These are phyloP conservation scores for Paraconiothyrium sp. DNA, from an alignment of 2,329 filamentous ascomycete species.

Conservation along the genomic window DNA sequence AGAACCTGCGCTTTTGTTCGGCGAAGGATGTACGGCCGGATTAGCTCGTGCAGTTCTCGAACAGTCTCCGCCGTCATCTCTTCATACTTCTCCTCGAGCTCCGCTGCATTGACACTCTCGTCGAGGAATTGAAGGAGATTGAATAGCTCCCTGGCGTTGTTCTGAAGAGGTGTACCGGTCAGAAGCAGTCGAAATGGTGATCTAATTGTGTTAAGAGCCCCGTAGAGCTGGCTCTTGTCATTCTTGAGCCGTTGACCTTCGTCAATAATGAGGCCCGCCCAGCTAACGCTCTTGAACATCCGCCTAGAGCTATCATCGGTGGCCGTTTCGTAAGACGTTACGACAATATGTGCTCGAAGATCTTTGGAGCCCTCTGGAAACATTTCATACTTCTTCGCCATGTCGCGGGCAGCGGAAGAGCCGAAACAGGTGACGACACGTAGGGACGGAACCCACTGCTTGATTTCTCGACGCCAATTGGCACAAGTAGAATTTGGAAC, in stretches of 20 bases:
- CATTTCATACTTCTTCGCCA: constrained; percentile 84
- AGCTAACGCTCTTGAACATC: constrained; percentile 76
- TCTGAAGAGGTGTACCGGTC: constrained; percentile 90
- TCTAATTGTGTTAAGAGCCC: constrained; percentile 74
- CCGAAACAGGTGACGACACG: constrained; percentile 95
- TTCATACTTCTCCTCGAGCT: constrained; percentile 77
- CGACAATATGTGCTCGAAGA: constrained; percentile 87
- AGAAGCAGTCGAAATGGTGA: constrained; percentile 86
- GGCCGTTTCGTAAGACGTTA: constrained; percentile 94
- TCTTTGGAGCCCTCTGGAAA: constrained; percentile 73
- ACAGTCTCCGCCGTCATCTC: constrained; percentile 87
- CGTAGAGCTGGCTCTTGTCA: constrained; percentile 84
- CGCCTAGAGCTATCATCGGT: constrained; percentile 73
- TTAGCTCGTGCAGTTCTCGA: constrained; percentile 80
- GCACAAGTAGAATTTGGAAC: constrained; percentile 94
- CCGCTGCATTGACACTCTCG: constrained; percentile 71
- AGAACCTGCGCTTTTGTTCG: constrained; percentile 92
- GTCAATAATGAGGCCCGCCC: constrained; percentile 90
- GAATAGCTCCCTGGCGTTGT: constrained; percentile 93
- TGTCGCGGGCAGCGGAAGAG: constrained; percentile 74
- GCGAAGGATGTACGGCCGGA: constrained; percentile 75
- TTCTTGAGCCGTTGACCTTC: constrained; percentile 97
- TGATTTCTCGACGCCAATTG: constrained; percentile 98
- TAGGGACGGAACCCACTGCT: constrained; percentile 86
- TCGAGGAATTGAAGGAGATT: constrained; percentile 97